Percentiles rank a stretch among this genome's conserved stretches.
Evolutionary conservation across 1,284 basidiomycete species (phyloP).

Genomic region (Entoloma clypeatum): DNA sequence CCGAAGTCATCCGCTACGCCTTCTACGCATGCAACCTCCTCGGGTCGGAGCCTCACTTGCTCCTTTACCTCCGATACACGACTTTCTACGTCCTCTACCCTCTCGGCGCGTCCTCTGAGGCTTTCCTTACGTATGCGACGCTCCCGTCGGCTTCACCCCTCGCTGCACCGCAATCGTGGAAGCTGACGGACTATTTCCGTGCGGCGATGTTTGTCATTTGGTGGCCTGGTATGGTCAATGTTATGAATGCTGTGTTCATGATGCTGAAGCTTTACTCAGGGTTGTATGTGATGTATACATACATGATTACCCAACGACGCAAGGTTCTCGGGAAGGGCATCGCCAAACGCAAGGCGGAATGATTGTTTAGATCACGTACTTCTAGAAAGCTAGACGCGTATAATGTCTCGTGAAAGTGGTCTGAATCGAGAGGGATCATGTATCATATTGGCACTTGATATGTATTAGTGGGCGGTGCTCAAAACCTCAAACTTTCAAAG

Average conservation of each 20-base stretch:
- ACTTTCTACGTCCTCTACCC: slow-evolving; percentile 93
- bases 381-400: no score
- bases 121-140: slow-evolving; percentile 78
- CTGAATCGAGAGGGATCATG: no score
- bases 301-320: slow-evolving; percentile 84
- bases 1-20: slow-evolving; percentile 89
- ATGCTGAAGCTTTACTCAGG: slow-evolving; percentile 37
- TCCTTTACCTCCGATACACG: slow-evolving; percentile 80
- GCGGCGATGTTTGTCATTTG: slow-evolving; percentile 74
- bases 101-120: slow-evolving; percentile 88
- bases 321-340: slow-evolving; percentile 63
- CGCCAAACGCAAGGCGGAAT: slow-evolving; percentile 18
- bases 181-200: slow-evolving; percentile 52
- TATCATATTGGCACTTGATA: no score
- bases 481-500: no score
- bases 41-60: slow-evolving; percentile 41
- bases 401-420: no score
- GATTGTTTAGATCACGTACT: no score
- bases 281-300: slow-evolving; percentile 83
- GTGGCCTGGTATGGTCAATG: slow-evolving; percentile 76
- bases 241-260: slow-evolving; percentile 5
- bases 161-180: slow-evolving; percentile 41
- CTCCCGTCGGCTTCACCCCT: slow-evolving; percentile 53
- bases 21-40: slow-evolving; percentile 82
- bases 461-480: no score